Percentiles rank a stretch among this genome's conserved stretches.
Evolutionary conservation across 2,329 filamentous ascomycete species (phyloP).

Genomic region (Alternaria longipes): DNA sequence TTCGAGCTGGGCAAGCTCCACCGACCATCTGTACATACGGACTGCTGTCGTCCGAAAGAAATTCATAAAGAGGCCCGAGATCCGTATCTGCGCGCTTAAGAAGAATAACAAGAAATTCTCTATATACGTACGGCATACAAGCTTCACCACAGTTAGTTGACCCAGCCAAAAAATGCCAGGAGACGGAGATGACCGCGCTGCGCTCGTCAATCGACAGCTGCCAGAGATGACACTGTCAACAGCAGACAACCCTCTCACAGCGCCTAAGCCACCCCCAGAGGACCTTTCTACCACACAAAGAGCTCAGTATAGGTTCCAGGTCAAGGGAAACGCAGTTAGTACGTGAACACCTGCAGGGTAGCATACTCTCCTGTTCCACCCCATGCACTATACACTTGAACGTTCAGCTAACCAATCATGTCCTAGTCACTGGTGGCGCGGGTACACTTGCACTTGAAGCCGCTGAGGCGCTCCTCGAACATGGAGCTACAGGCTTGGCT

Average conservation of each 20-base stretch:
- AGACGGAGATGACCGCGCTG: constrained; percentile 52
- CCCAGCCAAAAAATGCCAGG: too few species aligned
- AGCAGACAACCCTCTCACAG: constrained; percentile 53
- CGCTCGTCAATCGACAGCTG: constrained; percentile 56
- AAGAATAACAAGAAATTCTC: background rate
- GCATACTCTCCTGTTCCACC: constrained; percentile 10
- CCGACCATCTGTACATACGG: constrained; percentile 15
- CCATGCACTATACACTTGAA: background rate
- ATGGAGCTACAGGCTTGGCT: constrained; percentile 67
- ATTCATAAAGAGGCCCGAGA: background rate
- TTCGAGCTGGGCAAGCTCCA: constrained; percentile 16
- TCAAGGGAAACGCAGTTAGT: constrained; percentile 64
- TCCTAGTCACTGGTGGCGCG: constrained; percentile 69
- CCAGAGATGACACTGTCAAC: constrained; percentile 62
- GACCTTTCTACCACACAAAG: constrained; percentile 53
- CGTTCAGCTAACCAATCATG: background rate
- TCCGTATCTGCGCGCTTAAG: too few species aligned
- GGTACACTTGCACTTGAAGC: constrained; percentile 69
- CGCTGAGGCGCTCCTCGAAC: constrained; percentile 72
- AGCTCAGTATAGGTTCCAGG: constrained; percentile 60
- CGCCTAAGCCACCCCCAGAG: constrained; percentile 56
- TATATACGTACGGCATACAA: too few species aligned
- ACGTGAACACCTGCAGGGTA: constrained; percentile 42
- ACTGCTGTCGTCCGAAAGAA: constrained; percentile 25
- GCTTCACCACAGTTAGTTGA: too few species aligned